Evolutionary conservation across 306 rosid species (phyloP).

Genomic region (Aeschynomene evenia): DNA sequence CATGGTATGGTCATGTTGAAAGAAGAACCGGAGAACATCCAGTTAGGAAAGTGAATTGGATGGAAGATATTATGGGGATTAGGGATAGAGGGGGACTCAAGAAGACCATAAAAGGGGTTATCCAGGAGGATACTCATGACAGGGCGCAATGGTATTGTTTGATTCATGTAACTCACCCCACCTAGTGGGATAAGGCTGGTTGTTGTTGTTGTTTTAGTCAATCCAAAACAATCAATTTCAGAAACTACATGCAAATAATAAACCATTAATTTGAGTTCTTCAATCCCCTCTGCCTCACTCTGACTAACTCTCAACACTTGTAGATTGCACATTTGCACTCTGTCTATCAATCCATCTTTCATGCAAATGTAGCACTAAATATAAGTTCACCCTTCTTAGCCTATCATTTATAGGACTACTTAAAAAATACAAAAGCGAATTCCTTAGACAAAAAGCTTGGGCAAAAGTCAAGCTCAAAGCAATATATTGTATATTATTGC

Average conservation of each 20-base stretch:
- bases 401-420: not conserved
- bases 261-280: not conserved
- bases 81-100: too few relatives aligned
- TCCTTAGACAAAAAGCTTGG: not conserved
- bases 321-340: constrained; percentile 17
- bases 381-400: not conserved
- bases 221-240: constrained; percentile 18
- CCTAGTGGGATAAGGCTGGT: too few relatives aligned
- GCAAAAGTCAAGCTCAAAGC: constrained; percentile 10
- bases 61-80: too few relatives aligned
- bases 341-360: not conserved
- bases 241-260: not conserved
- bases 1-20: too few relatives aligned
- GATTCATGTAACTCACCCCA: too few relatives aligned
- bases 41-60: too few relatives aligned
- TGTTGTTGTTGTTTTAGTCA: constrained; percentile 2
- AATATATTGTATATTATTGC: not conserved
- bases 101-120: too few relatives aligned
- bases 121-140: too few relatives aligned
- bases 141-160: too few relatives aligned
- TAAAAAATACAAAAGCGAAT: not conserved
- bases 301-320: not conserved
- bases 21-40: too few relatives aligned
- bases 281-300: not conserved
- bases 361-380: constrained; percentile 10